Base-by-base conservation (phyloP, 2,329 filamentous ascomycete genomes). In the Ascochyta koolunga region DNA sequence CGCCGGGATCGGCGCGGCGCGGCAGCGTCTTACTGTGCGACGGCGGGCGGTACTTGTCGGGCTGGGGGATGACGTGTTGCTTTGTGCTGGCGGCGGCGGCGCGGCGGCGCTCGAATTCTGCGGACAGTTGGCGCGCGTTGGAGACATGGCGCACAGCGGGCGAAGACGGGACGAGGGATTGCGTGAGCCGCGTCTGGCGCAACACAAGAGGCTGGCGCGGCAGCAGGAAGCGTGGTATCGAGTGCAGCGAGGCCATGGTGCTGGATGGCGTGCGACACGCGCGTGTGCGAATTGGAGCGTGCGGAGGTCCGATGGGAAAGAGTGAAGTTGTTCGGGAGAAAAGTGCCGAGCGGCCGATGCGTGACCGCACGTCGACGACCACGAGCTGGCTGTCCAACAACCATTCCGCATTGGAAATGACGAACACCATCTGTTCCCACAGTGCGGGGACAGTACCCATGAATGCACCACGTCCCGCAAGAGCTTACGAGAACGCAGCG, bases 41-140 rank as follows among this genome's bases (percentile, higher is more conserved):
- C 0, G 95, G 95, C 2, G 95, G 93, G 41, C 90, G 90, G 82
- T 96, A 98, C 73, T 88, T 89, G 68, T 89, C 84, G 21, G 93
- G 93, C 76, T 97, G 91, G 66, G 90, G 90, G 61, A 99, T 72
- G 22, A 71, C 66, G 31, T 87, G 82, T 31, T 85, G 45, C 41
- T 62, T 61, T 49, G 59, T 59, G 76, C 77, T 74, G 39, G 65
- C 61, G 35, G 68, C 62, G 45, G 66, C 61, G 45, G 62, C 60
- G 38, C 66, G 58, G 31, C 63, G 62, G 25, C 61, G 61, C 45
- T 54, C 51, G 45, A 71, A 69, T 39, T 71, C 67, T 41, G 70
- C 69, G 6, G 66, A 68, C 32, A 69, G 66, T 60, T 67, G 25
- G 65, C 47, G 16, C 67, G 55, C 9, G 54, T 59, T 44, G 36